These are phyloP conservation scores for Phialocephala sp. DNA, from an alignment of 2,329 filamentous ascomycete genomes.

Conservation along the genomic window DNA sequence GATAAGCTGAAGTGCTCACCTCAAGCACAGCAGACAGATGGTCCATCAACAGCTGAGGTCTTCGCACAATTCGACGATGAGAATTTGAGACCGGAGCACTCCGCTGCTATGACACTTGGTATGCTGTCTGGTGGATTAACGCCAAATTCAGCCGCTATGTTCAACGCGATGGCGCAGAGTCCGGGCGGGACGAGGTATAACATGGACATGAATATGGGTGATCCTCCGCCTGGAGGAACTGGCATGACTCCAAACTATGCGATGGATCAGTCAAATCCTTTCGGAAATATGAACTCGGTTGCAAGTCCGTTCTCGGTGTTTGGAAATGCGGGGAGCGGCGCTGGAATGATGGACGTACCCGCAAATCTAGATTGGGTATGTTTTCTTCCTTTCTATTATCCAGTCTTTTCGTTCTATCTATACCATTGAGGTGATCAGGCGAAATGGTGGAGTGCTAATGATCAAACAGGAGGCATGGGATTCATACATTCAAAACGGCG, in stretches of 20 bases:
- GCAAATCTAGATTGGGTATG: constrained; percentile 68
- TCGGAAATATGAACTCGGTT: constrained; percentile 32
- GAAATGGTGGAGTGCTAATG: constrained; percentile 33
- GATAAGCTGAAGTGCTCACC: constrained; percentile 69
- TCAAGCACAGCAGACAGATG: constrained; percentile 18
- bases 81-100: constrained; percentile 66
- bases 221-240: constrained; percentile 42
- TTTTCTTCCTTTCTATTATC: not conserved
- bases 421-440: too few species aligned
- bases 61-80: constrained; percentile 46
- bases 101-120: constrained; percentile 73
- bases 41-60: constrained; percentile 35
- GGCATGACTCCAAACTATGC: constrained; percentile 50
- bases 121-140: constrained; percentile 67
- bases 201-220: constrained; percentile 40
- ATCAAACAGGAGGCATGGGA: constrained; percentile 67
- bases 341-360: constrained; percentile 59
- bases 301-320: constrained; percentile 59
- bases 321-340: constrained; percentile 46
- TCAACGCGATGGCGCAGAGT: constrained; percentile 45
- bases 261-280: constrained; percentile 38
- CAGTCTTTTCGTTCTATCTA: not conserved
- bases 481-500: constrained; percentile 67
- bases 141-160: constrained; percentile 48
- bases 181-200: constrained; percentile 35